Base-by-base conservation (phyloP, 208 protist species). In the Phytomonas francai region DNA sequence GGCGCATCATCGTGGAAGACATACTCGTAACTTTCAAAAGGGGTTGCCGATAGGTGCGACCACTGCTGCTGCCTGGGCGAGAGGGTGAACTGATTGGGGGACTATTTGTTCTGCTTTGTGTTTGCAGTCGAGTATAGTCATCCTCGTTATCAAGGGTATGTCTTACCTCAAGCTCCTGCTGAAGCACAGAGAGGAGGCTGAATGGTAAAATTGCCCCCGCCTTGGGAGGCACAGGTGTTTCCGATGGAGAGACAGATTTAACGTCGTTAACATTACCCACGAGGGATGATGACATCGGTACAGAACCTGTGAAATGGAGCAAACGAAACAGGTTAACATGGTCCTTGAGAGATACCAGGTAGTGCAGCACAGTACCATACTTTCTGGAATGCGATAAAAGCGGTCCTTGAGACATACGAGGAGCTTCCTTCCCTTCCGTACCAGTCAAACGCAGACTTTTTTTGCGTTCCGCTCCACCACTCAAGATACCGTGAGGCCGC, bases 321-420 rank as follows among this genome's bases (percentile, higher is more conserved):
- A 89, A 69, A 39, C 84, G 78, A 39, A 89, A 62, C 59, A 93
- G 70, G 28, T 84, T 76, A 11, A 70, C 72, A 54, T 81, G 79
- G 42, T 93, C 85, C 22, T 78, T 78, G 42, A 81, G 71, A 51
- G 77, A 75, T 32, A 93, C 79, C n/a, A 91, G 68, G 59, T 87
- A 85, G 70, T 93, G 88, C 70, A 93, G 42, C n/a, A 93, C 28
- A 0, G 84, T 84, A 4, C 88, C 88, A 3, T 67, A 49, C 27
- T 73, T 67, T 9, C 31, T 60, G 11, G 39, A 16, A 2, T 45
- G 39, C 9, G 39, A 14, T 22, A 45, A 45, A 45, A 14, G 8
- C 39, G 19, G 2, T 14, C 39, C 39, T 45, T 45, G 39, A 2
- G 39, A 14, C 39, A 14, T 16, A 45, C 3, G 1, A 45, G 39